Evolutionary conservation across 495 filamentous ascomycete genomes (phyloP), one percentile per base, ranked within the genome.

Genomic region (Aspergillus avenaceus): DNA sequence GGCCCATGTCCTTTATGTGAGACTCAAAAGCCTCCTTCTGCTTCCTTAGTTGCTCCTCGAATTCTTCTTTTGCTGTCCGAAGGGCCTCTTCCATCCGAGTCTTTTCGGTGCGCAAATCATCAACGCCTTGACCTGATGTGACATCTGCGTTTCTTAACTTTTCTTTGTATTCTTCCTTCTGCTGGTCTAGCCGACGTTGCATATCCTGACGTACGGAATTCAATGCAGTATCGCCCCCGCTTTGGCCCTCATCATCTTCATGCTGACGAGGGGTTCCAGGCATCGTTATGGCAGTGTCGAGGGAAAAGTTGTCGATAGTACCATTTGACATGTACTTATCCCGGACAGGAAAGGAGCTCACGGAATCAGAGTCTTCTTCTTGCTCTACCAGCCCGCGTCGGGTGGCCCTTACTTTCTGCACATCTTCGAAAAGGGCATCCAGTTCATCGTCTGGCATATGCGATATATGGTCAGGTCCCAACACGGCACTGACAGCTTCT

Each of bases 311-410:
- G 63, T 99, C 93, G 31, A 96, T 77, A 3, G 95, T 99, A 12
- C 91, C 91, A 61, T 87, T 93, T 4, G 91, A 96, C 76, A 95
- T 84, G 66, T 97, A 97, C 61, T 99, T 99, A 52, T 99, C 93
- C 37, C 93, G 79, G 24, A 91, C 75, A 2, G 88, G 86, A 65
- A 90, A 95, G 8, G 91, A 96, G 25, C 85, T 86, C 19, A 89
- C 81, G 0, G 91, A 96, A 57, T 97, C 93, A 45, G 84, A 79
- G 63, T 97, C 93, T 45, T 96, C 89, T 41, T 96, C 90, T 28
- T 81, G 78, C 23, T 93, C 89, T 21, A 69, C 63, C 21, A 82
- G 68, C 12, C 83, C 86, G 54, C 87, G 89, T 31, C 93, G 84
- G 40, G 84, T 87, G 7, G 88, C 91, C 61, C 91, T 79, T 2